Base-by-base conservation (phyloP, 306 rosid genomes). In the Rosa chinensis region DNA sequence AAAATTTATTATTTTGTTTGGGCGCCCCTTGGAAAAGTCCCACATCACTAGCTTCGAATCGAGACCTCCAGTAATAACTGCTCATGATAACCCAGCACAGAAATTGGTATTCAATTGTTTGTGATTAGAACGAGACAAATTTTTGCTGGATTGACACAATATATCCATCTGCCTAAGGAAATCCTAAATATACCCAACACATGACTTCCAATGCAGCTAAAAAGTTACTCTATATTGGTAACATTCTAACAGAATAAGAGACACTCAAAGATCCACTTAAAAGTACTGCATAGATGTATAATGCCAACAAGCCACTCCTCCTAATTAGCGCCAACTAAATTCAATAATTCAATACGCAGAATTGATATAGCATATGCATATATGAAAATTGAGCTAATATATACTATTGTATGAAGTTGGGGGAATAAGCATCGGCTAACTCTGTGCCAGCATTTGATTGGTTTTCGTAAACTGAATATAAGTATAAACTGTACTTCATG, bases 11-110 rank as follows among this genome's bases (percentile, higher is more conserved):
- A 85, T 86, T 83, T 89, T 88, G 70, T 62, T 67, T 14, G 97
- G 92, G 17, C 91, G 97, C 28, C 97, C 98, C 84, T 87, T 90
- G 80, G 97, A 92, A 83, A 92, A 94, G 87, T 94, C 97, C 98
- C 98, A 94, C 85, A 89, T 83, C 58, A 92, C 86, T 74, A 94
- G 94, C 78, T 86, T 86, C 48, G 97, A 89, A 84, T 94, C 98
- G 45, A 94, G 97, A 78, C 98, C 98, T 82, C 98, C 98, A 62
- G 91, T 92, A 72, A 94, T 83, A 79, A 94, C 98, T 94, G 87
- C 47, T 23, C 67, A 77, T 23, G 78, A 79, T 20, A 72, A 20
- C 45, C 18, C 68, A 79, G 49, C 45, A 44, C 20, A 58, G n/a
- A 74, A 74, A 63, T 81, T 72, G 80, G 74, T 39, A 72, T 73